Base-by-base conservation (phyloP, 805 yeast genomes). In the Dipodascus geniculatus region DNA sequence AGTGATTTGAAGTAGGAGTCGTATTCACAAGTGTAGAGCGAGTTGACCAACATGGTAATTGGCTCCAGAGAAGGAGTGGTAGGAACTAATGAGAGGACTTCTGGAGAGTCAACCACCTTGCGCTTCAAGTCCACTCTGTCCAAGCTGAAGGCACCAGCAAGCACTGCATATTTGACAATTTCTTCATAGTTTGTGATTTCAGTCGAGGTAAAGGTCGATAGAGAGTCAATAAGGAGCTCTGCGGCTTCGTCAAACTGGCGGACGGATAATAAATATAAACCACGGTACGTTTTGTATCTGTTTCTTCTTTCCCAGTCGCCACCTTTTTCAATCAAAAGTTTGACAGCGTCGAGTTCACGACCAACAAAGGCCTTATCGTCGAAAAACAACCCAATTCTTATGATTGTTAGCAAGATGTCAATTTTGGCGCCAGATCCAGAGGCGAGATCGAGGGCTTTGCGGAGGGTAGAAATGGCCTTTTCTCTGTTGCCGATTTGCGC, bases 271-370 rank as follows among this genome's bases (percentile, higher is more conserved):
- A 79, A 72, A 66, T 87, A 87, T 50, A 93, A 76, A 22, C 99
- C 99, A 55, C 79, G 71, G 70, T 93, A 93, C 3, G 97, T 87
- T 73, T 93, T 93, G 75, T 80, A 88, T 61, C 96, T 75, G 72
- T 93, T 93, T 64, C 96, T 82, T 70, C 99, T 86, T 71, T 93
- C 99, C 99, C 99, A 93, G 68, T 93, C 99, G 57, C 99, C 99
- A 54, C 98, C 99, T 64, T 88, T 86, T 63, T 91, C 98, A 63
- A 93, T 88, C 66, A 87, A 76, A 22, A 72, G 64, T 64, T 85
- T 81, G 19, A 84, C 81, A 60, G 82, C 82, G 53, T 84, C 91
- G 59, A 93, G 76, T 63, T 83, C 83, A 61, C 81, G 80, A 55
- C 82, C 78, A 48, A 85, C 83, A 58, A 79, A 80, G 3, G 72